Percentiles rank a stretch among this genome's conserved stretches.
These are phyloP conservation scores for Auxenochlorella pyrenoidosa DNA, from an alignment of 139 green algal genomes.

Conservation along the genomic window DNA sequence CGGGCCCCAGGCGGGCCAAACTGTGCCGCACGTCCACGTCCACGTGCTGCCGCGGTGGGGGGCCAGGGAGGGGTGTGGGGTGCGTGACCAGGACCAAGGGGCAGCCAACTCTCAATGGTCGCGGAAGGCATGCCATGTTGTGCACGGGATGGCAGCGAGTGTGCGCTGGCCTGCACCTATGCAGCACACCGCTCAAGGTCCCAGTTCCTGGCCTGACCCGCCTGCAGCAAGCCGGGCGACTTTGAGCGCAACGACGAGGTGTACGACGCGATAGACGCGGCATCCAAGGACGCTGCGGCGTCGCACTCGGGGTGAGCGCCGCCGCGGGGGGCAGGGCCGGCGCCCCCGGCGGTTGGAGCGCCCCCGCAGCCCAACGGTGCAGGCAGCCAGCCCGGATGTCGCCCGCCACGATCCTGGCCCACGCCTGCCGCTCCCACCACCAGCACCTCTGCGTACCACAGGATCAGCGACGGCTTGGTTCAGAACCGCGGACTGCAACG, in stretches of 20 bases:
- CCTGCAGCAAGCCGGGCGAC: slow-evolving; percentile 62
- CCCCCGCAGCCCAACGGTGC: too few relatives aligned
- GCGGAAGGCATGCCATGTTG: neutral
- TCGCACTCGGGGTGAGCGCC: neutral
- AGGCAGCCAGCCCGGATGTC: too few relatives aligned
- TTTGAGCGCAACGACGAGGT: slow-evolving; percentile 95
- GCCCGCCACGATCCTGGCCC: too few relatives aligned
- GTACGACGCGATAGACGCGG: slow-evolving; percentile 81
- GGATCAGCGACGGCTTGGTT: too few relatives aligned
- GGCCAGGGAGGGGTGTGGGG: too few relatives aligned
- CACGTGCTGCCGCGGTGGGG: slow-evolving; percentile 90
- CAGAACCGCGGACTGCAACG: neutral
- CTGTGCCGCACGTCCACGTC: slow-evolving; percentile 96
- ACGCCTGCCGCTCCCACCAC: too few relatives aligned
- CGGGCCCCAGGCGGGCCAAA: slow-evolving; percentile 87
- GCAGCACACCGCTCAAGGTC: neutral
- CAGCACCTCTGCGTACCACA: too few relatives aligned
- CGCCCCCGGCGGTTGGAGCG: too few relatives aligned
- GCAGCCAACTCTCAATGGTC: too few relatives aligned
- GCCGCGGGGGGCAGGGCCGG: too few relatives aligned
- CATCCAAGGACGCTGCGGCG: slow-evolving; percentile 10
- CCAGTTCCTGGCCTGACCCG: neutral
- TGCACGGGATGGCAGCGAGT: too few relatives aligned
- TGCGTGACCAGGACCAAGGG: too few relatives aligned
- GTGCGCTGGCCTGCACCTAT: neutral